Conservation (phyloP, 108 stramenopile genomes). For the Pseudonitzschia pungens region DNA sequence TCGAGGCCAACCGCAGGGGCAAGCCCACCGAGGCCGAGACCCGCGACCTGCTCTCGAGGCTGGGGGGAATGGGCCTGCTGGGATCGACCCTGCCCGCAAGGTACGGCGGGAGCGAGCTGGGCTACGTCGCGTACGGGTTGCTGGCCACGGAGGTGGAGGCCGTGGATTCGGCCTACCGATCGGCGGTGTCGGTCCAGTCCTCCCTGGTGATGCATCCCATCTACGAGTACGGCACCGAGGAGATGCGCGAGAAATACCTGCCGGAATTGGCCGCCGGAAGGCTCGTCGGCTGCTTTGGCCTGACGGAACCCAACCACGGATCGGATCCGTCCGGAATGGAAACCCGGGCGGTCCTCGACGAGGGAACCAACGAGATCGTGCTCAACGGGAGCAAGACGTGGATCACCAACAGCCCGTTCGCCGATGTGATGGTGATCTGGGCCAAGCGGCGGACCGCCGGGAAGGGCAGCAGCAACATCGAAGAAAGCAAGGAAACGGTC, state of each 20-base stretch:
- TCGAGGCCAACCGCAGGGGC: constrained; percentile 87
- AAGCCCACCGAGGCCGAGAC: neutral
- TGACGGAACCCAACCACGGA: constrained; percentile 97
- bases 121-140: constrained; percentile 90
- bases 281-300: constrained; percentile 92
- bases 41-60: constrained; percentile 50
- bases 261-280: constrained; percentile 83
- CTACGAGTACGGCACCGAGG: constrained; percentile 86
- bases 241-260: constrained; percentile 82
- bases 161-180: constrained; percentile 89
- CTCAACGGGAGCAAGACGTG: constrained; percentile 95
- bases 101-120: constrained; percentile 85
- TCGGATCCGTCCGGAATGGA: constrained; percentile 92
- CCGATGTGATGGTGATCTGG: constrained; percentile 93
- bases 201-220: constrained; percentile 97
- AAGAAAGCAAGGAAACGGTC: constrained; percentile 35
- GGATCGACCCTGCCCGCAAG: constrained; percentile 83
- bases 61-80: constrained; percentile 90
- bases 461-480: too few relatives aligned
- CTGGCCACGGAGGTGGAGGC: constrained; percentile 87
- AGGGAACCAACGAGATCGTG: constrained; percentile 78
- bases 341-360: constrained; percentile 71
- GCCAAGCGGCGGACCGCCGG: constrained; percentile 51
- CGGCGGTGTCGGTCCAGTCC: constrained; percentile 92
- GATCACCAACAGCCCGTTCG: constrained; percentile 97